Conservation (phyloP, 148 eudicot genomes). For the Silene conica region DNA sequence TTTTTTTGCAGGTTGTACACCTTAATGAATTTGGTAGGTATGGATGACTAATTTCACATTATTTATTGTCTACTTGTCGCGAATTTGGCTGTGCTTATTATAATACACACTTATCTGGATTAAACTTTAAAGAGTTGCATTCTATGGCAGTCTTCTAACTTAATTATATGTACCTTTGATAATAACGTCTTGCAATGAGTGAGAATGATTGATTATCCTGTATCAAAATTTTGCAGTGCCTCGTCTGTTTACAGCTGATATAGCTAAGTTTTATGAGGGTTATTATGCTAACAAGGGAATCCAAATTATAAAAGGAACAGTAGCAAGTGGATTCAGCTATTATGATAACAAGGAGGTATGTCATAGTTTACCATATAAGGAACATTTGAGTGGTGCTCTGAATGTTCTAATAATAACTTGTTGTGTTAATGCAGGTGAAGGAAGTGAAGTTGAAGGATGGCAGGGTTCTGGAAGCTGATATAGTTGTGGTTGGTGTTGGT, state of each 20-base stretch:
- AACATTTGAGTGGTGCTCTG: neutral
- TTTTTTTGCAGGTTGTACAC: no score
- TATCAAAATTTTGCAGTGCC: conserved; percentile 62
- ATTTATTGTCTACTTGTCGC: no score
- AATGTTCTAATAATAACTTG: neutral
- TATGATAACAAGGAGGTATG: conserved; percentile 72
- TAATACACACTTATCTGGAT: no score
- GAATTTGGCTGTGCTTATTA: neutral
- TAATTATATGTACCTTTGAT: no score
- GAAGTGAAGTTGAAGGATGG: conserved; percentile 91
- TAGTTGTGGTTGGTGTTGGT: conserved; percentile 97
- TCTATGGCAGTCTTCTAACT: no score
- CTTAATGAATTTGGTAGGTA: no score
- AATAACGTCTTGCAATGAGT: neutral
- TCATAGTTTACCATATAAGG: neutral
- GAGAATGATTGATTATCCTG: neutral
- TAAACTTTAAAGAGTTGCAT: no score
- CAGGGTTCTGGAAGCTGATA: conserved; percentile 82
- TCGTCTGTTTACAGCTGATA: conserved; percentile 82
- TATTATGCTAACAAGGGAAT: conserved; percentile 74
- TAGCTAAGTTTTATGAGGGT: conserved; percentile 92
- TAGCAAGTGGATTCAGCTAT: conserved; percentile 69
- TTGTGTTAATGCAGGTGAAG: conserved; percentile 50
- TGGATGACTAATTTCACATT: no score
- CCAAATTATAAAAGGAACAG: conserved; percentile 83